Evolutionary conservation across 495 filamentous ascomycete genomes (phyloP), one percentile per base, ranked within the genome.

Genomic region (Aspergillus cavernicola): DNA sequence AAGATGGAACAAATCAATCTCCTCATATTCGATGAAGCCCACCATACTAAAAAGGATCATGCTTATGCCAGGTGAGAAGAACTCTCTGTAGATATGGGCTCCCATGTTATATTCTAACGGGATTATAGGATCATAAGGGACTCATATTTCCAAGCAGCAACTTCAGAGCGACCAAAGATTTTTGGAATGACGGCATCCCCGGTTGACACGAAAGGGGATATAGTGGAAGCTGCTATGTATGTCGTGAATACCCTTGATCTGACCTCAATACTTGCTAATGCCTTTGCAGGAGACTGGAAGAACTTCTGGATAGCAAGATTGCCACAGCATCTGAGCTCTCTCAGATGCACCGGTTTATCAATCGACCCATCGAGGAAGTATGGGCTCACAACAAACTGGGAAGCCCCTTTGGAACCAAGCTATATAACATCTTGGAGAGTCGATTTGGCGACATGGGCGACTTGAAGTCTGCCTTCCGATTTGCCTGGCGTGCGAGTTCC

Each of bases 151-250:
- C 63, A 70, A 28, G 67, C 73, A 13, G 62, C 71, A 64, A 38
- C 55, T 1, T 60, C 67, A 1, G 73, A 68, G 16, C 78, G 83
- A 2, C 95, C 93, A 12, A 86, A 86, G 50, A 84, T 99, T 19
- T 88, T 99, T 61, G 93, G 92, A 15, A 96, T 99, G 92, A 99
- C 93, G 8, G 93, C 93, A 13, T 97, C 92, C 9, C 93, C 93
- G 2, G 85, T 97, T n/a, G 92, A 97, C 72, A 83, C 86, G 2
- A 85, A 87, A 58, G 75, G 78, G 0, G 82, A 93, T 60, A 79
- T 89, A 20, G 70, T 80, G 18, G 71, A 82, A 35, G 87, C 87
- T 49, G 90, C 90, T 15, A 65, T 59, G 80, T 85, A 67, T 54
- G 70, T 65, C 11, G 15, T 38, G n/a, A 26, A 22, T 26, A 4